Evolutionary conservation across 768 basidiomycete species (phyloP), one percentile per base, ranked within the genome.

Genomic region (Naganishia vaughanmartiniae): DNA sequence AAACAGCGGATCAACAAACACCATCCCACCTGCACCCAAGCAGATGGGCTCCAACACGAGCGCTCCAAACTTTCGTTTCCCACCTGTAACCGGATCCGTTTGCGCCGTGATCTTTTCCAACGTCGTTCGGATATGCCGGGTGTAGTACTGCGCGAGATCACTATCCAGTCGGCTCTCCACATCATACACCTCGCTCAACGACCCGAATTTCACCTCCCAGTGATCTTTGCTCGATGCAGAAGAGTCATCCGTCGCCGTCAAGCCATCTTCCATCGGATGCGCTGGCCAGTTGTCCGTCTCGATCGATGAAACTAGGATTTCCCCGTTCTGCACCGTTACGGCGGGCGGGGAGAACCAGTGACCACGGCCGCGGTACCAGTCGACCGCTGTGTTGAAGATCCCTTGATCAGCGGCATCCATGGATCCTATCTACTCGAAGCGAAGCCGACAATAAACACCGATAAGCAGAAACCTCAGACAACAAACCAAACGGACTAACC

Each of bases 11-110:
- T 98, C 95, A 30, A 97, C 92, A 76, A 97, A 97, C 34, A 93
- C 84, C 95, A 97, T 97, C 0, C 95, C 95, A 0, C 92, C 95
- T 0, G 95, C 93, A 17, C 95, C 95, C 86, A 98, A 90, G 30
- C 93, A 86, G 28, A 94, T 84, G 0, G 95, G 95, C 78, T 98
- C 95, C 33, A 98, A 83, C 7, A 98, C 88, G 21, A 97, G 84
- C 0, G 92, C 90, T 5, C 84, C 84, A 57, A 84, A 83, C 3
- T 72, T 73, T 26, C 75, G 63, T 11, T 55, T 58, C 3, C 71
- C 51, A 0, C 76, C 75, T 2, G 69, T 70, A 2, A 48, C 26
- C 3, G 69, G 60, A 48, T 70, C 60, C 26, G 53, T 45, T 26
- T 65, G 31, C 60, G 42, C 24, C 26, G 54, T 70, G 10, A 70